phyloP scores from a whole-genome alignment of 2,329 filamentous ascomycete genomes.

The Aspergillus transmontanensis region DNA sequence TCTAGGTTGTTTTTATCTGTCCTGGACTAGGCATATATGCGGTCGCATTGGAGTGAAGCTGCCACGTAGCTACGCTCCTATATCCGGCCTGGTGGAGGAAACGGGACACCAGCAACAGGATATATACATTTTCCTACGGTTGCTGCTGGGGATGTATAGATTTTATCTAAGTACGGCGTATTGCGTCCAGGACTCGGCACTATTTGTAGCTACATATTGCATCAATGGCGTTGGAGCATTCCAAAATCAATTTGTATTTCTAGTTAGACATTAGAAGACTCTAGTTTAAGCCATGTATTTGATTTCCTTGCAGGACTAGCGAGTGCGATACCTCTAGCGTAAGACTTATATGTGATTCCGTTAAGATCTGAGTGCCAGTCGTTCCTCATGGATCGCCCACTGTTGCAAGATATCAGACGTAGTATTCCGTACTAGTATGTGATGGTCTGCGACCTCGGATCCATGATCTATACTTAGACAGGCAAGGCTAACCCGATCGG shows the following conservation, averaged over 20 bases:
- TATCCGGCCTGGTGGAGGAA: constrained; percentile 4
- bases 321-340: background rate
- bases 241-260: background rate
- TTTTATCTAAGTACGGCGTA: constrained; percentile 15
- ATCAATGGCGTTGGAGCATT: constrained; percentile 13
- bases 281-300: background rate
- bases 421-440: background rate
- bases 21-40: constrained; percentile 15
- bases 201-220: constrained; percentile 11
- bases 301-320: background rate
- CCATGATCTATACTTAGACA: background rate
- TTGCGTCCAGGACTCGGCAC: constrained; percentile 4
- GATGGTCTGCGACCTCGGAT: background rate
- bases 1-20: constrained; percentile 7
- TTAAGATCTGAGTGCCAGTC: background rate
- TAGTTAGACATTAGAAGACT: background rate
- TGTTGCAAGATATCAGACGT: background rate
- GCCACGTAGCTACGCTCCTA: constrained; percentile 11
- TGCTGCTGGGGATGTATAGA: constrained; percentile 12
- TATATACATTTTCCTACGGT: background rate
- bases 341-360: background rate
- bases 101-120: background rate
- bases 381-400: background rate
- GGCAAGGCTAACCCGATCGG: background rate
- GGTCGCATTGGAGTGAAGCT: constrained; percentile 9